Evolutionary conservation across 169 alveolate genomes (phyloP), one percentile per base, ranked within the genome.

Genomic region (Plasmodium ovale): DNA sequence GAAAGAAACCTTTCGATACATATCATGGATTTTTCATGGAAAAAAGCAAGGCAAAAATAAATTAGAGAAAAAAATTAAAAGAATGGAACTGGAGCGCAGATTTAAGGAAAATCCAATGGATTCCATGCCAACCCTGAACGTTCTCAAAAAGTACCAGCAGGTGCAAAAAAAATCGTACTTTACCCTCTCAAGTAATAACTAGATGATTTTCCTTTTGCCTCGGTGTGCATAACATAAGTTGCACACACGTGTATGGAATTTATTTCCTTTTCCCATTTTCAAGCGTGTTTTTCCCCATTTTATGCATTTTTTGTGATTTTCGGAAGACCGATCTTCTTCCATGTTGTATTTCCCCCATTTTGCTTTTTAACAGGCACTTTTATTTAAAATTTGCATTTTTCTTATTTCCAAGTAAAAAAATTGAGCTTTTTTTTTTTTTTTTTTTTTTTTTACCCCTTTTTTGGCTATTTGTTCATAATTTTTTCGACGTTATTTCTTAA

Each of bases 11-110:
- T 93, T 93, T 58, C 72, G 94, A 14, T 60, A 92, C 39, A 85
- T 93, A 12, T 93, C 95, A 9, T 93, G 95, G 95, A 37, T 69
- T 47, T 93, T 93, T 88, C 96, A 93, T 68, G 96, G 96, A 39
- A 93, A 93, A 74, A 73, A 74, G 16, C 96, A 94, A 12, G 94
- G 96, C 2, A 92, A 87, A 85, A 93, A 93, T 60, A 93, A 93
- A 87, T 90, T 72, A 60, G 96, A 93, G 64, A 89, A 90, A 62
- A 91, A 77, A 60, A 73, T 87, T 12, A 91, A 85, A 49, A 88
- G 94, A 37, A 88, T 93, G 68, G 96, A 93, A 89, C 73, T 88
- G 44, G 96, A 93, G 84, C 49, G 87, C 39, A 60, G 91, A 25
- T 84, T 47, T 53, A 89, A 71, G 35, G 90, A 87, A 27, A 92